Evolutionary conservation across 1,139 yeast species (phyloP).

Genomic region (Sugiyamaella novakii): DNA sequence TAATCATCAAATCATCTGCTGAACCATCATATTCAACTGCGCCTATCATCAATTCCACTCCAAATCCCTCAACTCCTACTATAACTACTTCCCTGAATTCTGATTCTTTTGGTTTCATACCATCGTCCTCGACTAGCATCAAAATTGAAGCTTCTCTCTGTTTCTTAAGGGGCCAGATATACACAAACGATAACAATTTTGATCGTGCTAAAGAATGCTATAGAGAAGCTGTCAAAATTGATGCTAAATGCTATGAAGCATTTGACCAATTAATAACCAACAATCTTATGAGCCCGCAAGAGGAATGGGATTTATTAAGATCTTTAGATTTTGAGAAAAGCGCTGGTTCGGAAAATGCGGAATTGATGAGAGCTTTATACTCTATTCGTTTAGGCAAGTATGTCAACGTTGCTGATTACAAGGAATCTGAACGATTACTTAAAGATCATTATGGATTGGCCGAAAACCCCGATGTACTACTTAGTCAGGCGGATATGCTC

Average conservation of each 20-base stretch:
- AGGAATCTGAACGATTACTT: constrained; percentile 67
- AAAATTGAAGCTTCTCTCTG: constrained; percentile 80
- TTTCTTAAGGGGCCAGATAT: constrained; percentile 79
- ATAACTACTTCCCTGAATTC: too few species aligned
- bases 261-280: constrained; percentile 76
- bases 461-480: constrained; percentile 67
- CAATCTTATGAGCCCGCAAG: constrained; percentile 77
- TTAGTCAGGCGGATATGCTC: constrained; percentile 69
- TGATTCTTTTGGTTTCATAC: too few species aligned
- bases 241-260: constrained; percentile 93
- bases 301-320: constrained; percentile 77
- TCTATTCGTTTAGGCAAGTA: constrained; percentile 76
- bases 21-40: neutral
- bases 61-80: neutral
- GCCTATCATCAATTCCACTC: neutral
- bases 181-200: constrained; percentile 79
- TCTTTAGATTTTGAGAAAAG: constrained; percentile 65
- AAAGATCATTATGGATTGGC: constrained; percentile 71
- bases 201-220: constrained; percentile 86
- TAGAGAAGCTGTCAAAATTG: constrained; percentile 83
- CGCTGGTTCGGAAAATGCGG: constrained; percentile 73
- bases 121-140: constrained; percentile 4
- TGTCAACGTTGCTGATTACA: constrained; percentile 58
- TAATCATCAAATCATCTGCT: constrained; percentile 3
- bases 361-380: constrained; percentile 73